Base-by-base conservation (phyloP, 2,329 filamentous ascomycete species). In the Aspergillus floridensis region DNA sequence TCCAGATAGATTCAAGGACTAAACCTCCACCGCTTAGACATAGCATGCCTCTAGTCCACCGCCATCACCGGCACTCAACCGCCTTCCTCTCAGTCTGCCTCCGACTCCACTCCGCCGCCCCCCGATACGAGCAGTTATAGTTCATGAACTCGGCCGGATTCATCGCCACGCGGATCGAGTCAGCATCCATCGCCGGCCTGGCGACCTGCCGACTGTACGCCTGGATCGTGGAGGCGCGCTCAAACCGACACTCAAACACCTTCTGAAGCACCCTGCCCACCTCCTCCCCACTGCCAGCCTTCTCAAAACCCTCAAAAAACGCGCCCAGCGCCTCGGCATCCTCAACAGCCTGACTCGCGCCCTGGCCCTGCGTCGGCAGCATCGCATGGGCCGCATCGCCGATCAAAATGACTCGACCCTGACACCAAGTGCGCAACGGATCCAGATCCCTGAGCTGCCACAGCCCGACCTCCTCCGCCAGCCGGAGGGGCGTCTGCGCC, bases 351-450 rank as follows among this genome's bases (percentile, higher is more conserved):
- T 79, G 77, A 41, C 71, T 76, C 0, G 76, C 77, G 1, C 77
- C 78, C 62, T 80, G 77, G 0, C 76, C 77, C 60, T 78, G 76
- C 0, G 74, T 79, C 0, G 79, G 79, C 2, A 79, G 66, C 66
- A 71, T 75, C 1, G 74, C 70, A 63, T 77, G 76, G 4, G 74
- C 75, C 4, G 74, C 73, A 57, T 77, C 75, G 0, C 76, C 75
- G 10, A 77, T 71, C 12, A 76, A 54, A 7, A 70, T 67, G 10
- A 71, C 64, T 1, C 67, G 63, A 8, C 63, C 67, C 24, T 50
- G 35, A 19, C 22, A 54, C 60, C 60, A 62, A 4, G 35, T 59
- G 3, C 51, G 24, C 14, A 68, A 56, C 0, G 64, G 64, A n/a
- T 70, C 75, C 74, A 78, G 35, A 31, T 61, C 59, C 4, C 53